Conservation (phyloP, 495 filamentous ascomycete genomes). For the Xylaria palmicola region DNA sequence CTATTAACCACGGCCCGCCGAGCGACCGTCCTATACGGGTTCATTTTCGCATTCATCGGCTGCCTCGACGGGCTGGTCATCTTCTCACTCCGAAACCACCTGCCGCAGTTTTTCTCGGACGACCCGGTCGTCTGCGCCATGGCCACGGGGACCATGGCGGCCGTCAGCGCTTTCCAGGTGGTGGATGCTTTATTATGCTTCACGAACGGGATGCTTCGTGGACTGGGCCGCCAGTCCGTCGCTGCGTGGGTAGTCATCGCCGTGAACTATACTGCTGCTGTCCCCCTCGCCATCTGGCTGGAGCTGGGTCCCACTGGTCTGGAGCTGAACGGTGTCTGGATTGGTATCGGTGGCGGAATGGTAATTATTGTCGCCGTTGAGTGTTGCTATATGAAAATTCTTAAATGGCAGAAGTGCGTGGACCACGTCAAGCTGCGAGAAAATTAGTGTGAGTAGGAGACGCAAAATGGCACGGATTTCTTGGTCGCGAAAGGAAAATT, state of each 20-base stretch:
- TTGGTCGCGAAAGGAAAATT: background rate
- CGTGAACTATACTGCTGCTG: slow-evolving; percentile 69
- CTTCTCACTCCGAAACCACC: slow-evolving; percentile 28
- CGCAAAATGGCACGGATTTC: background rate
- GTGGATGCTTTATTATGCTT: slow-evolving; percentile 32
- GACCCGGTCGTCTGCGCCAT: slow-evolving; percentile 31
- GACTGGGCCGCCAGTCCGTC: slow-evolving; percentile 64
- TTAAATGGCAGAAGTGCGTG: slow-evolving; percentile 33
- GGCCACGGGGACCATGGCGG: slow-evolving; percentile 28
- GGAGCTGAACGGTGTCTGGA: slow-evolving; percentile 68
- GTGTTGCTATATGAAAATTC: slow-evolving; percentile 28
- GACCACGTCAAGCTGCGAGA: slow-evolving; percentile 25
- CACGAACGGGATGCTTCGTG: slow-evolving; percentile 71
- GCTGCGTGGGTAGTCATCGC: slow-evolving; percentile 71
- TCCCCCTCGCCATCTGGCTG: slow-evolving; percentile 68
- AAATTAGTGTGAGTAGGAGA: slow-evolving; percentile 1
- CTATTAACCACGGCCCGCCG: slow-evolving; percentile 30
- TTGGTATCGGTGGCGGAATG: slow-evolving; percentile 61
- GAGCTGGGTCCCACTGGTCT: slow-evolving; percentile 57
- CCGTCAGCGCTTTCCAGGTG: slow-evolving; percentile 44
- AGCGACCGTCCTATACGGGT: slow-evolving; percentile 30
- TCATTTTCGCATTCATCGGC: slow-evolving; percentile 32
- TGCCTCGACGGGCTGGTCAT: slow-evolving; percentile 34
- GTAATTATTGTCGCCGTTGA: slow-evolving; percentile 36
- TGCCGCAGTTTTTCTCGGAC: slow-evolving; percentile 39